Conservation (phyloP, 176 grass and related monocot species). For the Cenchrus americanus region DNA sequence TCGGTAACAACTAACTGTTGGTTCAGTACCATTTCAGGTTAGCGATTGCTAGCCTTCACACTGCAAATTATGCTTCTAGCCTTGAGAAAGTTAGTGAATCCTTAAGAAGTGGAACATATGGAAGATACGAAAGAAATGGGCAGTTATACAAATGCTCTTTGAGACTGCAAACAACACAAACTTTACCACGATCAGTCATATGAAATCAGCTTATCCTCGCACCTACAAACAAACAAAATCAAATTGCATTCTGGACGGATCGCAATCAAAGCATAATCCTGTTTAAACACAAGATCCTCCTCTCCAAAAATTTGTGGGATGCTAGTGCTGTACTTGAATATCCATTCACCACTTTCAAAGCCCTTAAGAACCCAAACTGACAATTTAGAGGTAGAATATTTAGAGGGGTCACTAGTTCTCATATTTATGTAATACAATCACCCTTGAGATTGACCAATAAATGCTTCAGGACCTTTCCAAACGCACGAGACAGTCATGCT, state of each 20-base stretch:
- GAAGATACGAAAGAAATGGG: not conserved
- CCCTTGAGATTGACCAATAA: constrained; percentile 3
- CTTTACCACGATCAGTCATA: not conserved
- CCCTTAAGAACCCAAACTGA: constrained; percentile 13
- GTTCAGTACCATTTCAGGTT: not conserved
- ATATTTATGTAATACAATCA: constrained; percentile 18
- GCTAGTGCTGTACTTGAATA: constrained; percentile 22
- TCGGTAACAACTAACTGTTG: not conserved
- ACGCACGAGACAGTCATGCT: not conserved
- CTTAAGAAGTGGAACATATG: not conserved
- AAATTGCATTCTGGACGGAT: constrained; percentile 20
- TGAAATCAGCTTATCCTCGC: not conserved
- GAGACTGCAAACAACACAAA: constrained; percentile 1
- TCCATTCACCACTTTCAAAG: constrained; percentile 15
- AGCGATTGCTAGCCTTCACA: not conserved
- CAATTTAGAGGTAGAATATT: not conserved
- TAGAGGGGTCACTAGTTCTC: not conserved
- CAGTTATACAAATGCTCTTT: not conserved
- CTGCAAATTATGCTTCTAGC: not conserved
- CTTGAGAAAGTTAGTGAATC: not conserved
- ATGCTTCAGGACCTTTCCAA: not conserved
- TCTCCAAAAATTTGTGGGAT: not conserved
- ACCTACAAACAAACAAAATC: constrained; percentile 8
- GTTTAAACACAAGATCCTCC: not conserved
- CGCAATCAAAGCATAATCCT: constrained; percentile 10